A percentile compares a stretch with the other conserved stretches of the same genome.
These are phyloP conservation scores for Cytospora mali DNA, from an alignment of 2,329 filamentous ascomycete species.

Conservation along the genomic window DNA sequence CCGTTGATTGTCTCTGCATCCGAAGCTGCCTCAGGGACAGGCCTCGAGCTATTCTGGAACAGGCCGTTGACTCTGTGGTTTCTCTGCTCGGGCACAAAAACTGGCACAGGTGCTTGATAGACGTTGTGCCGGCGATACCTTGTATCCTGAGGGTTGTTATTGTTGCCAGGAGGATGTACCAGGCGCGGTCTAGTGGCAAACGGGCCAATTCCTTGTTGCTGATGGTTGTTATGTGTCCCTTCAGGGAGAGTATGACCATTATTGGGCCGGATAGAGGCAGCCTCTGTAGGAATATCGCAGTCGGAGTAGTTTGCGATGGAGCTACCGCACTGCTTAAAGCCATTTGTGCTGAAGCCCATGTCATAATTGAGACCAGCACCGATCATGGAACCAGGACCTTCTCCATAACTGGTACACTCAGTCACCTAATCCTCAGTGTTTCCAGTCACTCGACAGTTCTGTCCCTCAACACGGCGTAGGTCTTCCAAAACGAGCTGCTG, in stretches of 20 bases:
- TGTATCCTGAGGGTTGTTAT: slow-evolving; percentile 28
- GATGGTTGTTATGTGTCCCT: neutral
- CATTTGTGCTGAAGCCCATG: slow-evolving; percentile 1
- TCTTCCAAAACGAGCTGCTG: neutral
- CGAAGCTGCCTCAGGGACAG: neutral
- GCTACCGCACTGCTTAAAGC: slow-evolving; percentile 23
- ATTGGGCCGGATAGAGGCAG: neutral
- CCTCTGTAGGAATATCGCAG: slow-evolving; percentile 23
- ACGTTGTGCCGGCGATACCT: slow-evolving; percentile 23
- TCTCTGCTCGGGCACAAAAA: slow-evolving; percentile 37
- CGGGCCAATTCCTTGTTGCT: neutral
- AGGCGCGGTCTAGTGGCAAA: slow-evolving; percentile 6
- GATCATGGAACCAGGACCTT: slow-evolving; percentile 13
- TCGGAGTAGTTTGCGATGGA: slow-evolving; percentile 34
- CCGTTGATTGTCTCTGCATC: neutral
- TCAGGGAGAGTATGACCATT: neutral
- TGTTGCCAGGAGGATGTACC: slow-evolving; percentile 25
- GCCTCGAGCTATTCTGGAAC: slow-evolving; percentile 30
- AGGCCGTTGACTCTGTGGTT: slow-evolving; percentile 39
- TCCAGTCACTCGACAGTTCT: slow-evolving; percentile 19
- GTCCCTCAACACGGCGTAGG: slow-evolving; percentile 1
- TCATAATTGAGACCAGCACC: slow-evolving; percentile 14
- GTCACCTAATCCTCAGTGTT: slow-evolving; percentile 27
- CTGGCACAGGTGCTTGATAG: slow-evolving; percentile 15
- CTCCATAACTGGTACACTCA: slow-evolving; percentile 20